phyloP scores from a whole-genome alignment of 257 asterid genomes.

The Prunella vulgaris region DNA sequence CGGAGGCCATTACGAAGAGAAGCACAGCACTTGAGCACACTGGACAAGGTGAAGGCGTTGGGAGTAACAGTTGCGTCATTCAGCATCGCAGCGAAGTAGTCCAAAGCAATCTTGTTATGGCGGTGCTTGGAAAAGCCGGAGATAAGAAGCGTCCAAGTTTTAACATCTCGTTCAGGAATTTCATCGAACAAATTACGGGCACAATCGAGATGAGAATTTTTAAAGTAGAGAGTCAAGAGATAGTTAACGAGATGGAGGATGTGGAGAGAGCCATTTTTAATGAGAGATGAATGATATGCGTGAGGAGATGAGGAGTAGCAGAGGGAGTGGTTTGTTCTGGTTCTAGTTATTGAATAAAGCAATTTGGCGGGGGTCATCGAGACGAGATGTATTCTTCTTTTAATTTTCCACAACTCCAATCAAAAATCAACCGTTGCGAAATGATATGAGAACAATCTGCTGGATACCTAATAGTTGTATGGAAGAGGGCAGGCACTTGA shows the following conservation, averaged over 20 bases:
- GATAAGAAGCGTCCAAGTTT: conserved; percentile 67
- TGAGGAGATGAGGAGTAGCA: conserved; percentile 24
- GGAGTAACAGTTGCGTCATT: conserved; percentile 44
- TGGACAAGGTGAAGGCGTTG: conserved; percentile 62
- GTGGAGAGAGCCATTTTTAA: conserved; percentile 42
- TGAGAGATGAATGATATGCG: conserved; percentile 37
- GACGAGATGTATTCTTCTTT: too few relatives aligned
- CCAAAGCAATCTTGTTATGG: conserved; percentile 37
- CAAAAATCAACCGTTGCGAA: too few relatives aligned
- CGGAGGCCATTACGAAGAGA: conserved; percentile 34
- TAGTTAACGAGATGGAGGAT: conserved; percentile 30
- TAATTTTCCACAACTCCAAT: too few relatives aligned
- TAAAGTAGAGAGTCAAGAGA: conserved; percentile 38
- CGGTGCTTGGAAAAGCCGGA: conserved; percentile 52
- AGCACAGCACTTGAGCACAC: conserved; percentile 57
- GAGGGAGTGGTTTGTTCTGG: neutral
- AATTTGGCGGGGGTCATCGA: conserved; percentile 6
- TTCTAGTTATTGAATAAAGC: neutral
- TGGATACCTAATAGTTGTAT: too few relatives aligned
- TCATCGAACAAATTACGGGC: conserved; percentile 71
- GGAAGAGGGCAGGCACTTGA: too few relatives aligned
- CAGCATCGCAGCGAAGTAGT: conserved; percentile 47
- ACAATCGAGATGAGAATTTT: conserved; percentile 6
- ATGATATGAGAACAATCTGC: too few relatives aligned
- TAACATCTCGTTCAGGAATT: conserved; percentile 59